phyloP scores from a whole-genome alignment of 2,329 filamentous ascomycete genomes.

The Exophiala dermatitidis region DNA sequence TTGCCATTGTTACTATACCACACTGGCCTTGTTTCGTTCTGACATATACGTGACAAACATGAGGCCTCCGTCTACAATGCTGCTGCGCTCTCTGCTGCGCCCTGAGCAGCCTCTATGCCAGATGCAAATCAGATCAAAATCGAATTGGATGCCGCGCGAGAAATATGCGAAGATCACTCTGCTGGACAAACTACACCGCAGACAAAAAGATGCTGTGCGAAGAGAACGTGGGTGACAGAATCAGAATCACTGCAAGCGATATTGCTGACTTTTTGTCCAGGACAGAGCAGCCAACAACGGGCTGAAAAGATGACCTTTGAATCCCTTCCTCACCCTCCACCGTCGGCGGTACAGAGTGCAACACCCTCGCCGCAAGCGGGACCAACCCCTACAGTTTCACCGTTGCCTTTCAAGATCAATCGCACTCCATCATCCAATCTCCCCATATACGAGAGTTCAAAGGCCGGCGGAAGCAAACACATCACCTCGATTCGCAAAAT shows the following conservation, averaged over 20 bases:
- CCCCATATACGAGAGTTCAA: constrained; percentile 67
- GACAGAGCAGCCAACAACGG: constrained; percentile 3
- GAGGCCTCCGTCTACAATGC: constrained; percentile 19
- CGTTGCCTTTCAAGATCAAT: constrained; percentile 60
- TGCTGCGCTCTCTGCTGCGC: constrained; percentile 19
- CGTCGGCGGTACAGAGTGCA: constrained; percentile 25
- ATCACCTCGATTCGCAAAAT: constrained; percentile 72
- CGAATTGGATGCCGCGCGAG: constrained; percentile 25
- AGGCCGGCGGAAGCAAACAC: constrained; percentile 67
- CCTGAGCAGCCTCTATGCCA: constrained; percentile 18
- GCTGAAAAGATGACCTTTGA: constrained; percentile 8
- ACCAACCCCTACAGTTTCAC: constrained; percentile 29
- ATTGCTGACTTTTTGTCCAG: constrained; percentile 1
- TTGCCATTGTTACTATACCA: not conserved
- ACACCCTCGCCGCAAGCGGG: constrained; percentile 29
- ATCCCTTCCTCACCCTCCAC: constrained; percentile 25
- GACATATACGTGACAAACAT: constrained; percentile 3
- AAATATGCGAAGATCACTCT: constrained; percentile 26
- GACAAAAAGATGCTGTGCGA: constrained; percentile 23
- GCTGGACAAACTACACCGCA: constrained; percentile 27
- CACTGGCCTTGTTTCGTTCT: not conserved
- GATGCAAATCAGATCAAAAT: constrained; percentile 17
- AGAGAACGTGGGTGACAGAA: constrained; percentile 22
- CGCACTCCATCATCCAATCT: constrained; percentile 65
- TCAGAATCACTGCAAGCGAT: not conserved